Base-by-base conservation (phyloP, 1,139 yeast species). In the Ogataea hybrid region DNA sequence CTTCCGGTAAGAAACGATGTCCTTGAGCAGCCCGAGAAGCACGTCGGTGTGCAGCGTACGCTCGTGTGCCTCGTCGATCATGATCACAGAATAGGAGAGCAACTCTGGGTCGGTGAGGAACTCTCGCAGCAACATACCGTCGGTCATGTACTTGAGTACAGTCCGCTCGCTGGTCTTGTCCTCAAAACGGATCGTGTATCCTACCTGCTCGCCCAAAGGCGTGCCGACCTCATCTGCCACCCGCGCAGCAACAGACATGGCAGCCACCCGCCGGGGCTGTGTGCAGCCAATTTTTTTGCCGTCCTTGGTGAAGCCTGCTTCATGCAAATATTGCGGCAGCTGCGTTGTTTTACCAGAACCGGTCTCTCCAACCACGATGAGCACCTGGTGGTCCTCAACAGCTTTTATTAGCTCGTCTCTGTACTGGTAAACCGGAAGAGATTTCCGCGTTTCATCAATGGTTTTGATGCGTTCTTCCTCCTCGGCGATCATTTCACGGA, bases 291-390 rank as follows among this genome's bases (percentile, higher is more conserved):
- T 77, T 35, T 75, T 76, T 46, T 68, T 64, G 1, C 77, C 77
- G 31, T 63, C 58, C 15, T 65, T 57, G 5, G 88, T 72, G 52
- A 81, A 85, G 0, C 96, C 96, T 15, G 83, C 88, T 57, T 89
- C 96, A 52, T 79, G 76, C 20, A 92, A 67, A 58, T 81, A 92
- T 56, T 92, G 97, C 0, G 97, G 97, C 10, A 92, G 66, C 63
- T 92, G 97, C 0, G 98, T 92, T 0, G 98, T 92, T 56, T 92
- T 92, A 54, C 98, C 98, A 0, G 97, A 89, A 35, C 98, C 98
- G 0, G 98, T 92, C 60, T 90, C 97, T 42, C 97, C 98, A 30
- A 90, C 96, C 28, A 92, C 83, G 28, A 92, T 83, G 29, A 90
- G 58, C 6, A 90, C 84, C 55, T 86, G 96, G 55, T 84, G 76